Conservation (phyloP, 2,329 filamentous ascomycete species). For the Ophiostoma tasmaniense region DNA sequence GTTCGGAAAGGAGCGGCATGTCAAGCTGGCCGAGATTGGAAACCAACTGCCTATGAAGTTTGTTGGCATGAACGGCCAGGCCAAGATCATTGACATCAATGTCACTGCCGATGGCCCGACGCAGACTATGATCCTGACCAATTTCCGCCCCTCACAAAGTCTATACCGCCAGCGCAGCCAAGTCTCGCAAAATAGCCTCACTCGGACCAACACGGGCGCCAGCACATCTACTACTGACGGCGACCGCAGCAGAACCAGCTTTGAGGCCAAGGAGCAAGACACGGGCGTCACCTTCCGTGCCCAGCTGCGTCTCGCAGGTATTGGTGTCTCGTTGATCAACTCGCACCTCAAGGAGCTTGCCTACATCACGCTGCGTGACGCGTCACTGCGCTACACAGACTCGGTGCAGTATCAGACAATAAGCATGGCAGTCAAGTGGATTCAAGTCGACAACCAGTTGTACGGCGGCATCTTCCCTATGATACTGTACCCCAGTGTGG, state of each 20-base stretch:
- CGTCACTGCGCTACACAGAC: constrained; percentile 84
- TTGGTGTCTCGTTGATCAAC: constrained; percentile 91
- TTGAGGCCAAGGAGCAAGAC: constrained; percentile 90
- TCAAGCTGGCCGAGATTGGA: constrained; percentile 93
- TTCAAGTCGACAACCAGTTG: constrained; percentile 96
- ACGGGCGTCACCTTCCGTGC: constrained; percentile 83
- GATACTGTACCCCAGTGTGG: constrained; percentile 91
- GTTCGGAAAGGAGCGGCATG: constrained; percentile 73
- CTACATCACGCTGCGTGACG: constrained; percentile 86
- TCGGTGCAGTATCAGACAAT: constrained; percentile 90
- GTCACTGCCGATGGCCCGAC: constrained; percentile 93
- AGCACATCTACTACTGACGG: constrained; percentile 2
- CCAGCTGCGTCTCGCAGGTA: constrained; percentile 76
- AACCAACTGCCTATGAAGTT: constrained; percentile 94
- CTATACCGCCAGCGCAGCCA: constrained; percentile 54
- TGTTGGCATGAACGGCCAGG: constrained; percentile 54
- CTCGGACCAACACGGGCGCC: constrained; percentile 39
- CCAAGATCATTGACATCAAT: constrained; percentile 93
- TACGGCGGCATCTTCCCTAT: constrained; percentile 98
- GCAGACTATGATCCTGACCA: constrained; percentile 86
- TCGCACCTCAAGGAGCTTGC: constrained; percentile 83
- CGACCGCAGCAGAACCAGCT: constrained; percentile 47
- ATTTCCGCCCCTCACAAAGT: constrained; percentile 88
- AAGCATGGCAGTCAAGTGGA: constrained; percentile 91
- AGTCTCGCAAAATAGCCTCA: constrained; percentile 76